Evolutionary conservation across 1,139 yeast species (phyloP).

Genomic region (Lodderomyces metapsilosis): DNA sequence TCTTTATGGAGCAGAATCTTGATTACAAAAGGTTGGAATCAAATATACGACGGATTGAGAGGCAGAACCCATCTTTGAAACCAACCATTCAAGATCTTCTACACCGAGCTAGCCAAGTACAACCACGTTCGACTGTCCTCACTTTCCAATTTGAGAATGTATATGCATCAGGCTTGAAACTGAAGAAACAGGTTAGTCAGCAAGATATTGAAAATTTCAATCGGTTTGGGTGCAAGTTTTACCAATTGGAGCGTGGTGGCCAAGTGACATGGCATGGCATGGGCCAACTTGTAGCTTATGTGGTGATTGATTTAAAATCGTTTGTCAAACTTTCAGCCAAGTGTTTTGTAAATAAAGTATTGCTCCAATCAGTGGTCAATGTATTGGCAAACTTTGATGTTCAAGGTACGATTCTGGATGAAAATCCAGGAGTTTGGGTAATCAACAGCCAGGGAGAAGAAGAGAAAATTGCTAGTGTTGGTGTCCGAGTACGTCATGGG

Average conservation of each 20-base stretch:
- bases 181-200: constrained; percentile 44
- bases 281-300: constrained; percentile 88
- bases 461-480: constrained; percentile 85
- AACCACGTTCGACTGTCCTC: constrained; percentile 62
- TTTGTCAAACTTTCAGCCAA: constrained; percentile 62
- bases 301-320: constrained; percentile 69
- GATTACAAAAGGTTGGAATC: constrained; percentile 58
- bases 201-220: constrained; percentile 39
- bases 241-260: constrained; percentile 91
- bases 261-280: constrained; percentile 96
- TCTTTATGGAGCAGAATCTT: constrained; percentile 58
- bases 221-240: constrained; percentile 43
- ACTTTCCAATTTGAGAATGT: constrained; percentile 84
- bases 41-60: constrained; percentile 21
- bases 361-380: constrained; percentile 63
- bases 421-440: constrained; percentile 88
- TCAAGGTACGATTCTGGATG: constrained; percentile 44
- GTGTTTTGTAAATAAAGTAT: constrained; percentile 68
- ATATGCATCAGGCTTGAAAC: constrained; percentile 87
- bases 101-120: constrained; percentile 45
- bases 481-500: constrained; percentile 80
- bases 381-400: constrained; percentile 49
- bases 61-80: constrained; percentile 12
- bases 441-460: constrained; percentile 18
- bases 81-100: constrained; percentile 12